These are phyloP conservation scores for Simplicillium aogashimaense DNA, from an alignment of 2,329 filamentous ascomycete genomes.

Conservation along the genomic window DNA sequence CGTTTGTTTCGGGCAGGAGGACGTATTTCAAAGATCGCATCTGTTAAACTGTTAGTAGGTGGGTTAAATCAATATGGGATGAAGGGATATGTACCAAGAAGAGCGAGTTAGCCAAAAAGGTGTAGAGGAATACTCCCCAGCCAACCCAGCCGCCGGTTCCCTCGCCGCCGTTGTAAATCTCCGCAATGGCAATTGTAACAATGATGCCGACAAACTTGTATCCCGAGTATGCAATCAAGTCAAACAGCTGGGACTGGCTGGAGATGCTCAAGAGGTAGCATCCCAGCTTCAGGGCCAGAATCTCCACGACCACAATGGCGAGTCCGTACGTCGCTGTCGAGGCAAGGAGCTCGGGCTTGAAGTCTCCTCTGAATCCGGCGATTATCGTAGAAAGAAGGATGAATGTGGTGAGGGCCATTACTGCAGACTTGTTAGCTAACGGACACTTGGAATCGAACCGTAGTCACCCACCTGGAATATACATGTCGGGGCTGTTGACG, in stretches of 20 bases:
- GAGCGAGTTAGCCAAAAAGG: conserved; percentile 87
- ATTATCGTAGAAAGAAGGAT: conserved; percentile 88
- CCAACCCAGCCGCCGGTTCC: conserved; percentile 82
- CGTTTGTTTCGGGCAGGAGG: conserved; percentile 72
- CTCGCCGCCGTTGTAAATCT: conserved; percentile 66
- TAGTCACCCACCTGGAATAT: conserved; percentile 58
- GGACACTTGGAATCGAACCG: background rate
- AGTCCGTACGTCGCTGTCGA: conserved; percentile 80
- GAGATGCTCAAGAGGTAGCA: conserved; percentile 91
- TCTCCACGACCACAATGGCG: conserved; percentile 76
- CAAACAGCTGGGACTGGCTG: conserved; percentile 86
- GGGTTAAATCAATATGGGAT: background rate
- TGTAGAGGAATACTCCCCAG: conserved; percentile 85
- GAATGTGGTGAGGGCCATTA: conserved; percentile 97
- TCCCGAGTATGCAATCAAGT: conserved; percentile 90
- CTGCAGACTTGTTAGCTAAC: conserved; percentile 19
- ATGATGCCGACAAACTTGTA: conserved; percentile 99
- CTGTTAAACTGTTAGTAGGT: conserved; percentile 31
- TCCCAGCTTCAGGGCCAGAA: conserved; percentile 80
- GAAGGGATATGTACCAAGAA: conserved; percentile 69
- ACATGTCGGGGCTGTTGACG: conserved; percentile 98
- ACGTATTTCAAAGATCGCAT: conserved; percentile 95
- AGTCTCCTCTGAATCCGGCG: conserved; percentile 80
- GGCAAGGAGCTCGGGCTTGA: conserved; percentile 88
- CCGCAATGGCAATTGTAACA: conserved; percentile 69